phyloP scores from a whole-genome alignment of 192 early-diverging fungal species.

The Diversispora epigaea region DNA sequence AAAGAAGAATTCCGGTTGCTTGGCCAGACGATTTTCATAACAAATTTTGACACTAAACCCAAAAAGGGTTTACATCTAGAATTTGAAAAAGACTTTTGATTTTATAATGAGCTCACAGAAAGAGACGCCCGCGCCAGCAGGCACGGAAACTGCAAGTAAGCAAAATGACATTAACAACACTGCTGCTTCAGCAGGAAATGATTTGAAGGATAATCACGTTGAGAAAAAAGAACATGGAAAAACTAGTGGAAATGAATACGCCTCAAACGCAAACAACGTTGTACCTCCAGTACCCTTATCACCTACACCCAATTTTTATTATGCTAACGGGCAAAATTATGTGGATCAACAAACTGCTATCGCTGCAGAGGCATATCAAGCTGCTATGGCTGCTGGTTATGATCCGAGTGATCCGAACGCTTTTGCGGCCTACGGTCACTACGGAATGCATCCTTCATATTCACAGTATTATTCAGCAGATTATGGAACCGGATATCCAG shows the following conservation, averaged over 20 bases:
- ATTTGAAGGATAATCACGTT: background rate
- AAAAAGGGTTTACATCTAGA: background rate
- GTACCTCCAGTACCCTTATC: constrained; percentile 17
- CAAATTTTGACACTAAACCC: background rate
- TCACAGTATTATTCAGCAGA: constrained; percentile 44
- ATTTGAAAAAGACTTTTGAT: background rate
- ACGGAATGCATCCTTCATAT: constrained; percentile 45
- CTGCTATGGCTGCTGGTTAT: constrained; percentile 36
- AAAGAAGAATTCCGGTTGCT: background rate
- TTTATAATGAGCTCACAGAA: constrained; percentile 18
- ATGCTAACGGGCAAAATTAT: constrained; percentile 28
- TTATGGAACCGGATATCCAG: constrained; percentile 43
- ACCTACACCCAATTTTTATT: constrained; percentile 28
- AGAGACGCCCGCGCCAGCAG: background rate
- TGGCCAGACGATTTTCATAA: background rate
- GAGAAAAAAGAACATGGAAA: constrained; percentile 27
- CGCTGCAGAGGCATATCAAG: constrained; percentile 35
- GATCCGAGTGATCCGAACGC: constrained; percentile 36
- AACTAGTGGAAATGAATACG: constrained; percentile 20
- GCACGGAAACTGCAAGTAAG: constrained; percentile 1
- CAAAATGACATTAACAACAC: constrained; percentile 2
- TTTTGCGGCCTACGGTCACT: constrained; percentile 35
- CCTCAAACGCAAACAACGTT: constrained; percentile 7
- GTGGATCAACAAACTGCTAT: constrained; percentile 33
- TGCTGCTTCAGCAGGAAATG: background rate